Conservation (phyloP, 169 alveolate species). For the Toxoplasma gondii region DNA sequence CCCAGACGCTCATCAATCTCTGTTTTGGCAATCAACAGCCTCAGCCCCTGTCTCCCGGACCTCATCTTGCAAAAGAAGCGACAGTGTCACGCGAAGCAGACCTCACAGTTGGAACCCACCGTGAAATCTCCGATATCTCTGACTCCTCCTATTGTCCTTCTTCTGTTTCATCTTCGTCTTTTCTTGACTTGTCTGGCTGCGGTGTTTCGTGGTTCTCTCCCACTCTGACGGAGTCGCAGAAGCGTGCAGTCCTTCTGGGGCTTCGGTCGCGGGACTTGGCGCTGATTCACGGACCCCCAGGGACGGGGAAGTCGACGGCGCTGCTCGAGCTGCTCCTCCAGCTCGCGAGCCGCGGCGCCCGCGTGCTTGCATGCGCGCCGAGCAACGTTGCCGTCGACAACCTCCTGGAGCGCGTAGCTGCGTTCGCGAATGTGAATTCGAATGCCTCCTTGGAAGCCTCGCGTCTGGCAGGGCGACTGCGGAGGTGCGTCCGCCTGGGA, state of each 20-base stretch:
- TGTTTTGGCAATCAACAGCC: slow-evolving; percentile 28
- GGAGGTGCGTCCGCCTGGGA: slow-evolving; percentile 47
- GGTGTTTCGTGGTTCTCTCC: slow-evolving; percentile 4
- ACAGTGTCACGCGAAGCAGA: background rate
- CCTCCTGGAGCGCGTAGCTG: slow-evolving; percentile 40
- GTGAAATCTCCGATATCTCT: background rate
- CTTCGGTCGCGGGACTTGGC: slow-evolving; percentile 76
- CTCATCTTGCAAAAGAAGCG: background rate
- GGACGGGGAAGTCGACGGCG: slow-evolving; percentile 98
- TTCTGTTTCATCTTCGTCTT: background rate
- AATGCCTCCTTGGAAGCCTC: background rate
- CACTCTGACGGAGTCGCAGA: background rate
- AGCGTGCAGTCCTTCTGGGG: slow-evolving; percentile 34
- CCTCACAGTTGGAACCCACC: background rate
- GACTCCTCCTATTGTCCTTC: background rate
- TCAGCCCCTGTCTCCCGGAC: background rate
- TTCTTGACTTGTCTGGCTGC: background rate
- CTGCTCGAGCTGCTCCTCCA: slow-evolving; percentile 68
- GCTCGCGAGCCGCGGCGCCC: slow-evolving; percentile 7
- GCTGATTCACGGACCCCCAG: slow-evolving; percentile 98
- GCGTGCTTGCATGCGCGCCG: slow-evolving; percentile 94
- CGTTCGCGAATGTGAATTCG: background rate
- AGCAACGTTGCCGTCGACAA: slow-evolving; percentile 97
- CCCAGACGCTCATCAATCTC: background rate
- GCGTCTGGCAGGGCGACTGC: background rate